phyloP scores from a whole-genome alignment of 139 green algal genomes.

The Tetradesmus obliquus region DNA sequence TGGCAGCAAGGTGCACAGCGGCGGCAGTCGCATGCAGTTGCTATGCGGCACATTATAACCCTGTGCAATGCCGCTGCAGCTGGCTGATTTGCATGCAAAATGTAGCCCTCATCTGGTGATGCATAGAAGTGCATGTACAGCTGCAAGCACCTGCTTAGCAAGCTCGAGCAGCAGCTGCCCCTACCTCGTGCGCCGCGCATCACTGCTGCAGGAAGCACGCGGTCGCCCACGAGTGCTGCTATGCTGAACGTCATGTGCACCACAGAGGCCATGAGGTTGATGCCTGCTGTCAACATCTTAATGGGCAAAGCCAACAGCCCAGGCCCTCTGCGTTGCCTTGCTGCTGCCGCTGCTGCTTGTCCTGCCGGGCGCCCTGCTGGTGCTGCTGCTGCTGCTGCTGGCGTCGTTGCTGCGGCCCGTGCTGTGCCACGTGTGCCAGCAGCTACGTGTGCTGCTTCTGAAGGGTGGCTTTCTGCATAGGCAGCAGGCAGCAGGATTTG shows the following conservation, averaged over 20 bases:
- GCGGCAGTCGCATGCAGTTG: too few relatives aligned
- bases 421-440: not conserved
- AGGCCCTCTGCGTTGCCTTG: conserved; percentile 11
- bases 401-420: not conserved
- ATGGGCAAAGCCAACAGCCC: conserved; percentile 48
- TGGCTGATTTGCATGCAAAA: too few relatives aligned
- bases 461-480: not conserved
- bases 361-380: not conserved
- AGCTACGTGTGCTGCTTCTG: conserved; percentile 10
- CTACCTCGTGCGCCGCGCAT: conserved; percentile 50
- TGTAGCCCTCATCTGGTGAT: too few relatives aligned
- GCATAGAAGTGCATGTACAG: not conserved
- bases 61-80: too few relatives aligned
- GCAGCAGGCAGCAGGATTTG: not conserved
- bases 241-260: conserved; percentile 43
- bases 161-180: not conserved
- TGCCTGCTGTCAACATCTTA: conserved; percentile 49
- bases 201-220: conserved; percentile 59
- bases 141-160: not conserved
- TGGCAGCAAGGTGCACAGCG: too few relatives aligned
- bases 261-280: conserved; percentile 50
- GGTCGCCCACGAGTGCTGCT: conserved; percentile 54
- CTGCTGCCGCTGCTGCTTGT: not conserved
- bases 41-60: too few relatives aligned
- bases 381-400: conserved; percentile 18